Percentiles rank a stretch among this genome's conserved stretches.
These are phyloP conservation scores for Stevia rebaudiana DNA, from an alignment of 140 eudicot genomes.

Conservation along the genomic window DNA sequence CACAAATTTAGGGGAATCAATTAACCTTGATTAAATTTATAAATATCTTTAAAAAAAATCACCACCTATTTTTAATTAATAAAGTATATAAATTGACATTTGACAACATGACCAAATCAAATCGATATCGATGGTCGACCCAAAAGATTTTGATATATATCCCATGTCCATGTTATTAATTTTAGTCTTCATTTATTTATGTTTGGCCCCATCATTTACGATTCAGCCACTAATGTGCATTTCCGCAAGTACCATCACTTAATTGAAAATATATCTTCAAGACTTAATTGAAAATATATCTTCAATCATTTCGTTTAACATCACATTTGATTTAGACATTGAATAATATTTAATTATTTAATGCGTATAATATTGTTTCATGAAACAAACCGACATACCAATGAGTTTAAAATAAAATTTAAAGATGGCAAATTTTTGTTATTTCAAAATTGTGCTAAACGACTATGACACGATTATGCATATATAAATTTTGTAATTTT, in stretches of 20 bases:
- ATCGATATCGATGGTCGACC: constrained; percentile 6
- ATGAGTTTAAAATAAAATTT: too few species aligned
- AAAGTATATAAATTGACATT: too few species aligned
- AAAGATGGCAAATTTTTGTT: too few species aligned
- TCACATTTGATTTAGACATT: background rate
- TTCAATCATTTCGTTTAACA: background rate
- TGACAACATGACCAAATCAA: background rate
- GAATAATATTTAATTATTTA: background rate
- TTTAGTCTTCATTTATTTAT: constrained; percentile 17
- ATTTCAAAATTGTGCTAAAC: too few species aligned
- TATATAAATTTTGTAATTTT: too few species aligned
- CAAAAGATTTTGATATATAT: background rate
- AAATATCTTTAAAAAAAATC: too few species aligned
- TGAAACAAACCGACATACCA: background rate
- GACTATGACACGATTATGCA: too few species aligned
- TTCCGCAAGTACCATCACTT: constrained; percentile 6
- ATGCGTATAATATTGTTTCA: background rate
- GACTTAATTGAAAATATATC: background rate
- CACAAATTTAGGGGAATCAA: too few species aligned
- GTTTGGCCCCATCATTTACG: constrained; percentile 4
- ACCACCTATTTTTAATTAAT: too few species aligned
- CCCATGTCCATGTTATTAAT: constrained; percentile 14
- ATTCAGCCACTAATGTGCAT: constrained; percentile 12
- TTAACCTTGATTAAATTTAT: too few species aligned
- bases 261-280: background rate